These are phyloP conservation scores for Amanita phalloides DNA, from an alignment of 768 basidiomycete genomes.

Conservation along the genomic window DNA sequence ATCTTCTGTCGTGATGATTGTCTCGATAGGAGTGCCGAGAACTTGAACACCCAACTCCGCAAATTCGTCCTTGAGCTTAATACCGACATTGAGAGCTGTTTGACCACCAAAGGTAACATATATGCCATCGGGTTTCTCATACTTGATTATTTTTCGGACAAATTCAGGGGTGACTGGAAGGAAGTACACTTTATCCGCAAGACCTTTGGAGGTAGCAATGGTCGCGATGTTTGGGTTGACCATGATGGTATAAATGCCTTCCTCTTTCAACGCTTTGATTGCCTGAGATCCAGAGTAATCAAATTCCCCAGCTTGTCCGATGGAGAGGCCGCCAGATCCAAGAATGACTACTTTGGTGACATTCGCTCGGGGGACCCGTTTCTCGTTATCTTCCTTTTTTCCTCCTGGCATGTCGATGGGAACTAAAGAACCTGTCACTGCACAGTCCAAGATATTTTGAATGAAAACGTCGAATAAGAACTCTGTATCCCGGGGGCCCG, in stretches of 20 bases:
- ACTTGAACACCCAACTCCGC: constrained; percentile 82
- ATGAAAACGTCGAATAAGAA: constrained; percentile 99
- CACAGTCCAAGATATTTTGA: constrained; percentile 72
- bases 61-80: constrained; percentile 97
- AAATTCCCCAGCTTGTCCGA: constrained; percentile 98
- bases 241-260: constrained; percentile 98
- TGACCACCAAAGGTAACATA: constrained; percentile 99
- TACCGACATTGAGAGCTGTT: constrained; percentile 92
- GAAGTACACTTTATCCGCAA: constrained; percentile 99
- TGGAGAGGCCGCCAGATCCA: constrained; percentile 94
- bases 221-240: constrained; percentile 99
- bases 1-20: constrained; percentile 96
- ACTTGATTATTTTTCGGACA: constrained; percentile 95
- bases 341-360: constrained; percentile 94
- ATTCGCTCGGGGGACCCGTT: constrained; percentile 54
- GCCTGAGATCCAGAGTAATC: constrained; percentile 99
- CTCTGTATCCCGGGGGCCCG: constrained; percentile 95
- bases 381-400: constrained; percentile 76
- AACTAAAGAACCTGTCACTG: constrained; percentile 37
- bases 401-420: constrained; percentile 69
- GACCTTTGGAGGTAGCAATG: constrained; percentile 92
- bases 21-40: constrained; percentile 93
- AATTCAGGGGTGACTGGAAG: constrained; percentile 97
- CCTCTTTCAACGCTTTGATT: constrained; percentile 97
- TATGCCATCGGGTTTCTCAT: constrained; percentile 97